Percentiles rank a stretch among this genome's conserved stretches.
Conservation (phyloP, 2,329 filamentous ascomycete species). For the Cytospora chrysosperma region DNA sequence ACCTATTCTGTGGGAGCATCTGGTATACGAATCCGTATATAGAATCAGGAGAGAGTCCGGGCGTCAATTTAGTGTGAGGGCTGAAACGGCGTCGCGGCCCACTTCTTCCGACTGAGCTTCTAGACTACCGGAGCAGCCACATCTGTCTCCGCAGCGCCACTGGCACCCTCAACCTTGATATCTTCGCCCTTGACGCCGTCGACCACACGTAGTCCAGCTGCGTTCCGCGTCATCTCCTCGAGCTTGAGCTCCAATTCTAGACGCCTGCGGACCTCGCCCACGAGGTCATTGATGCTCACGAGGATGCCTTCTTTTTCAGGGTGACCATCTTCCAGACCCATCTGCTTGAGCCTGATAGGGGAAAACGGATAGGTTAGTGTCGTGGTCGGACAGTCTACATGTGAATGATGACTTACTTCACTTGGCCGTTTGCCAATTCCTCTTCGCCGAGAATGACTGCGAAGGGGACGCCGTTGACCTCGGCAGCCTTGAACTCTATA, state of each 20-base stretch:
- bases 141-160: conserved; percentile 24
- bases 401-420: conserved; percentile 56
- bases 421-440: conserved; percentile 77
- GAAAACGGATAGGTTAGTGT: neutral
- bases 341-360: conserved; percentile 64
- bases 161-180: conserved; percentile 30
- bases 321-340: conserved; percentile 76
- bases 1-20: no score
- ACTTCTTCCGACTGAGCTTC: neutral
- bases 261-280: conserved; percentile 53
- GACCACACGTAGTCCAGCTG: conserved; percentile 47
- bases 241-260: conserved; percentile 44
- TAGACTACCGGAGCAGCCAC: conserved; percentile 12
- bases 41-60: neutral
- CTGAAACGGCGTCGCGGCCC: neutral
- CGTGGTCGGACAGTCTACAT: neutral
- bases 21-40: no score
- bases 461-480: conserved; percentile 75
- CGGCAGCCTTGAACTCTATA: conserved; percentile 82
- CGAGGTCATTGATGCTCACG: conserved; percentile 63
- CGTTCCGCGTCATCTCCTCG: conserved; percentile 43
- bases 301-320: conserved; percentile 86
- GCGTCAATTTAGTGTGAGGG: neutral
- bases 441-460: conserved; percentile 90
- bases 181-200: conserved; percentile 46